Evolutionary conservation across 805 yeast genomes (phyloP), one percentile per base, ranked within the genome.

Genomic region (Sugiyamaella valdiviana): DNA sequence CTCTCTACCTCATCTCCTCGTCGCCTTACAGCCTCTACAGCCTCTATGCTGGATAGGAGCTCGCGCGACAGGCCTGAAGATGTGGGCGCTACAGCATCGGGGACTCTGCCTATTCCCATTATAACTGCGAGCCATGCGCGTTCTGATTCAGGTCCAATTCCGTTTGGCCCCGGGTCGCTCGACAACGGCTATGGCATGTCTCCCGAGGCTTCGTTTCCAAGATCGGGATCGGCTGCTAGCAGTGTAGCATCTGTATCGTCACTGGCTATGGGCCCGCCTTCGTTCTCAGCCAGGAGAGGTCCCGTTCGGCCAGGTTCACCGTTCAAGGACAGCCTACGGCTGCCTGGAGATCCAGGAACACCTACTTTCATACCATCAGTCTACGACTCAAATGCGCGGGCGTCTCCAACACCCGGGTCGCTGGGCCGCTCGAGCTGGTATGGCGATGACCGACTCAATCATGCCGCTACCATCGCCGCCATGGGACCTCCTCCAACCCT

Each of bases 341-440:
- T 26, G 14, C 32, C 32, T 5, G 32, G 32, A n/a, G 32, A 26
- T 10, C 32, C 32, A n/a, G 32, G 32, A 7, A 26, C 32, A 10
- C 32, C 32, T 10, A 26, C 32, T 26, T n/a, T 26, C 4, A 7
- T 26, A 26, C 32, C 32, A 10, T 26, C 32, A 10, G 7, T 12
- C 10, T 26, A 26, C 32, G 32, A 26, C 9, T 26, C 32, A 10
- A 26, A 26, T 26, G 32, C 32, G 4, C 32, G 32, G 37, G 16
- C 9, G n/a, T 32, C 48, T 36, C 49, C 41, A 4, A 37, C 44
- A 7, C 23, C 48, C 6, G 42, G 26, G 6, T 19, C 53, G 2
- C 17, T 26, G 15, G 44, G 44, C 23, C 29, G 51, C 23, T 39
- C 51, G 12, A 47, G 51, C 17, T 49, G 49, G 52, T 44, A 45